phyloP scores from a whole-genome alignment of 345 rosid species.

The Limnanthes douglasii region DNA sequence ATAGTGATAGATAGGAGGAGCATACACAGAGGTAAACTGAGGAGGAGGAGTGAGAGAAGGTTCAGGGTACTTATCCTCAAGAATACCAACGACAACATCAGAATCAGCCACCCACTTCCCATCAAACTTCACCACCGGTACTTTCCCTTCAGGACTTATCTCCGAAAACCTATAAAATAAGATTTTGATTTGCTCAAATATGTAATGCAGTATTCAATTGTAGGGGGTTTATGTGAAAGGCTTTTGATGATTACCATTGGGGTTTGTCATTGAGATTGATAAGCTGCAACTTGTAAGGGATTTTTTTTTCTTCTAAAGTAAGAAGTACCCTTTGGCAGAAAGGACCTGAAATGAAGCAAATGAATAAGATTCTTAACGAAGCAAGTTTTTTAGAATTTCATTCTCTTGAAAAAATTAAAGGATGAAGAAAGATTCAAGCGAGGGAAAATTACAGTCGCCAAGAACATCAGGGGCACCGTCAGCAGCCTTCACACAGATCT shows the following conservation, averaged over 20 bases:
- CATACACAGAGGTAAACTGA: constrained; percentile 51
- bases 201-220: too few relatives aligned
- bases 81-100: constrained; percentile 56
- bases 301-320: constrained; percentile 80
- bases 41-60: constrained; percentile 55
- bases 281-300: constrained; percentile 41
- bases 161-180: constrained; percentile 46
- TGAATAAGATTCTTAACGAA: too few relatives aligned
- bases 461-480: constrained; percentile 46
- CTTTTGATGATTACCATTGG: too few relatives aligned
- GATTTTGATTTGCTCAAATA: too few relatives aligned
- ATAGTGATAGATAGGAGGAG: background rate
- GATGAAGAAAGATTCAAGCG: too few relatives aligned
- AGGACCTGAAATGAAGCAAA: constrained; percentile 69
- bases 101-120: constrained; percentile 83
- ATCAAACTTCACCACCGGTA: constrained; percentile 61
- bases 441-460: constrained; percentile 90
- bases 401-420: too few relatives aligned
- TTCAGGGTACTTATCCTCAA: constrained; percentile 81
- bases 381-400: too few relatives aligned
- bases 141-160: constrained; percentile 74
- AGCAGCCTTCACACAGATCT: constrained; percentile 83
- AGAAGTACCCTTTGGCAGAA: constrained; percentile 50
- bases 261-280: constrained; percentile 56
- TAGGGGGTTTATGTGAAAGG: too few relatives aligned